phyloP scores from a whole-genome alignment of 139 green algal genomes.

The Picochlorum sp. region DNA sequence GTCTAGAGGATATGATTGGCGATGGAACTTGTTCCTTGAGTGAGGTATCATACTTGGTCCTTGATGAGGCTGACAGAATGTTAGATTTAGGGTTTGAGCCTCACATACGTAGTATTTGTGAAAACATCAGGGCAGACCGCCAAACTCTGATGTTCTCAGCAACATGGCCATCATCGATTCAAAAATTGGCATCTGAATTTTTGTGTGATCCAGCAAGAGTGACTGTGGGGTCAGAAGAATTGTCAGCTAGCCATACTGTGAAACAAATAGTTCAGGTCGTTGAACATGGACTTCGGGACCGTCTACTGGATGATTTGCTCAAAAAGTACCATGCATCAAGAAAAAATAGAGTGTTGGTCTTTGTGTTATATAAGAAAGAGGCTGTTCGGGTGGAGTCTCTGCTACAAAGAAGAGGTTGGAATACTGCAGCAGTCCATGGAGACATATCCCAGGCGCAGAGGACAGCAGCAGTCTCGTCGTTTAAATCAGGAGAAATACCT shows the following conservation, averaged over 20 bases:
- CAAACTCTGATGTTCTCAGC: slow-evolving; percentile 97
- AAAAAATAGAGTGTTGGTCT: slow-evolving; percentile 86
- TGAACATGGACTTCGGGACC: slow-evolving; percentile 58
- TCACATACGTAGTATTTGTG: slow-evolving; percentile 57
- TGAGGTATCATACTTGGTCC: slow-evolving; percentile 69
- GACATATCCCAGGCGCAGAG: slow-evolving; percentile 78
- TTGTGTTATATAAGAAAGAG: slow-evolving; percentile 98
- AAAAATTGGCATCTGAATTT: slow-evolving; percentile 84
- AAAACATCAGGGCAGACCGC: slow-evolving; percentile 58
- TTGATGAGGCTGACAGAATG: slow-evolving; percentile 94
- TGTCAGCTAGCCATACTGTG: slow-evolving; percentile 83
- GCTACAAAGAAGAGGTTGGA: slow-evolving; percentile 63
- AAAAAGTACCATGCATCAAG: slow-evolving; percentile 65
- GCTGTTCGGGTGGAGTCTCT: slow-evolving; percentile 69
- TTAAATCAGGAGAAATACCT: slow-evolving; percentile 57
- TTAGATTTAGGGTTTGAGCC: slow-evolving; percentile 90
- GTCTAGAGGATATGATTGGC: slow-evolving; percentile 85
- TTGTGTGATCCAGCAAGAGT: slow-evolving; percentile 62
- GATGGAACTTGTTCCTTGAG: slow-evolving; percentile 48
- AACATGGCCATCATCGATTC: slow-evolving; percentile 83
- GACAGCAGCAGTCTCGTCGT: slow-evolving; percentile 66
- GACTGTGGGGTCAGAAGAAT: slow-evolving; percentile 67
- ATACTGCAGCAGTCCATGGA: slow-evolving; percentile 72
- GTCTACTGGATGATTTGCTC: slow-evolving; percentile 65
- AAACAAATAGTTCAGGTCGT: slow-evolving; percentile 87